Evolutionary conservation across 2,329 filamentous ascomycete species (phyloP).

Genomic region (Paecilomyces niveus): DNA sequence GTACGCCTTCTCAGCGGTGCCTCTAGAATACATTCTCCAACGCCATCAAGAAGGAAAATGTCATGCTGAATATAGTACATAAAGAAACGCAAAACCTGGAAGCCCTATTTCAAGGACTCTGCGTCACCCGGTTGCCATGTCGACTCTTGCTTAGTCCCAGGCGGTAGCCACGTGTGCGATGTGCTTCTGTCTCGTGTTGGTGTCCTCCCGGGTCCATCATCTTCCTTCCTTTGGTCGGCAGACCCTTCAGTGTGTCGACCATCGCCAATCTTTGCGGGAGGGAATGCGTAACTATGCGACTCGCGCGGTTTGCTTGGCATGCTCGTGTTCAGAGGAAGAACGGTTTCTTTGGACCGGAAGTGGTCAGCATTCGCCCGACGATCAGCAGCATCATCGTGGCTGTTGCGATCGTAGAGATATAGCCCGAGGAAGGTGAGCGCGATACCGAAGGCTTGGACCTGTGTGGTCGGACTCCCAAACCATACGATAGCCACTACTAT

Average conservation of each 20-base stretch:
- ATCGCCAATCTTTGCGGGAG: conserved; percentile 15
- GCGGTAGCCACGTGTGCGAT: conserved; percentile 56
- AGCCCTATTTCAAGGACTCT: conserved; percentile 14
- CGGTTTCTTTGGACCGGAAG: conserved; percentile 53
- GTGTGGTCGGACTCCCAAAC: conserved; percentile 87
- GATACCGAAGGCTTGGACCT: conserved; percentile 77
- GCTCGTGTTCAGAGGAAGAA: conserved; percentile 58
- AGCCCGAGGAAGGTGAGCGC: conserved; percentile 82
- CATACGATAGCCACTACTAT: conserved; percentile 91
- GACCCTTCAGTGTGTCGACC: conserved; percentile 12
- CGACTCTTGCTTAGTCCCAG: conserved; percentile 77
- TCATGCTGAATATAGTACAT: conserved; percentile 9
- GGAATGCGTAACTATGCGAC: conserved; percentile 31
- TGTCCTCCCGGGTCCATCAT: conserved; percentile 38
- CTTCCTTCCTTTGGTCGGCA: conserved; percentile 32
- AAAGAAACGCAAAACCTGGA: not conserved
- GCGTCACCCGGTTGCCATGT: conserved; percentile 61
- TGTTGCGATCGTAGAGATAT: conserved; percentile 92
- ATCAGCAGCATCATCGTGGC: conserved; percentile 80
- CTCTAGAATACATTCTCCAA: not conserved
- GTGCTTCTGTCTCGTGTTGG: conserved; percentile 33
- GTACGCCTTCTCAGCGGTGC: not conserved
- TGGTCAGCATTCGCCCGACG: conserved; percentile 61
- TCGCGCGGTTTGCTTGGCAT: conserved; percentile 29
- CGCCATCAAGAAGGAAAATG: not conserved